A percentile compares a stretch with the other conserved stretches of the same genome.
These are phyloP conservation scores for Stephania yunnanensis DNA, from an alignment of 164 flowering plant species.

Conservation along the genomic window DNA sequence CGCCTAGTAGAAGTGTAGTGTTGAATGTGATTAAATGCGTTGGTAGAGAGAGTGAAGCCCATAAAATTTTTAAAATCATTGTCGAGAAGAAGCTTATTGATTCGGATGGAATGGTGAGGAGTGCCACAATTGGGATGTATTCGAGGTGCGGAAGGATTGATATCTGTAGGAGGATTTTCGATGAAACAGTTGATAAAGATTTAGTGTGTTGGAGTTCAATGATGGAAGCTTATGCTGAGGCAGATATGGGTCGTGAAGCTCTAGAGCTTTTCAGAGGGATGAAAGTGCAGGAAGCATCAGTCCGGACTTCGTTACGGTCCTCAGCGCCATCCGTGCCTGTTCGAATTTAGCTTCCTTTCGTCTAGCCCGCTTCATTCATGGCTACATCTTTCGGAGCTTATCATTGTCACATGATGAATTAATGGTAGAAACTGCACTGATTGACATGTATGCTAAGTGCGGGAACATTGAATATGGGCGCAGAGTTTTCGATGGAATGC, in stretches of 20 bases:
- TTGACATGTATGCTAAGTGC: slow-evolving; percentile 10
- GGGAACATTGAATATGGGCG: slow-evolving; percentile 11
- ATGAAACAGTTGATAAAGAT: slow-evolving; percentile 5
- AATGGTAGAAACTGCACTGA: slow-evolving; percentile 9
- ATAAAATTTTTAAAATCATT: slow-evolving; percentile 5
- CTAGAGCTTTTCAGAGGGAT: slow-evolving; percentile 6
- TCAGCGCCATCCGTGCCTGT: slow-evolving; percentile 8
- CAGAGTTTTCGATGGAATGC: slow-evolving; percentile 4
- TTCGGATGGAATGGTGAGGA: slow-evolving; percentile 3
- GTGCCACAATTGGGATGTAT: slow-evolving; percentile 7
- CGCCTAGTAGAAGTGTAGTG: slow-evolving; percentile 11
- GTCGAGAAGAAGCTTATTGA: slow-evolving; percentile 6
- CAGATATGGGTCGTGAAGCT: slow-evolving; percentile 7
- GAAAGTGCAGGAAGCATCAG: neutral
- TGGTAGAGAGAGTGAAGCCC: slow-evolving; percentile 6
- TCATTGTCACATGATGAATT: neutral
- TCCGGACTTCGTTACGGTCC: slow-evolving; percentile 5
- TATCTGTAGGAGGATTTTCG: slow-evolving; percentile 8
- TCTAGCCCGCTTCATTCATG: slow-evolving; percentile 16
- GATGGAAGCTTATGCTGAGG: slow-evolving; percentile 16
- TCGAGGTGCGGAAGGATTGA: slow-evolving; percentile 13
- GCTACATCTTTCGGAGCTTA: neutral
- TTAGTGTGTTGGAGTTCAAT: slow-evolving; percentile 15
- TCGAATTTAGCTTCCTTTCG: slow-evolving; percentile 12
- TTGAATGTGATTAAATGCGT: slow-evolving; percentile 13